Evolutionary conservation across 495 filamentous ascomycete species (phyloP), one percentile per base, ranked within the genome.

Genomic region (Chlorociboria aeruginascens): DNA sequence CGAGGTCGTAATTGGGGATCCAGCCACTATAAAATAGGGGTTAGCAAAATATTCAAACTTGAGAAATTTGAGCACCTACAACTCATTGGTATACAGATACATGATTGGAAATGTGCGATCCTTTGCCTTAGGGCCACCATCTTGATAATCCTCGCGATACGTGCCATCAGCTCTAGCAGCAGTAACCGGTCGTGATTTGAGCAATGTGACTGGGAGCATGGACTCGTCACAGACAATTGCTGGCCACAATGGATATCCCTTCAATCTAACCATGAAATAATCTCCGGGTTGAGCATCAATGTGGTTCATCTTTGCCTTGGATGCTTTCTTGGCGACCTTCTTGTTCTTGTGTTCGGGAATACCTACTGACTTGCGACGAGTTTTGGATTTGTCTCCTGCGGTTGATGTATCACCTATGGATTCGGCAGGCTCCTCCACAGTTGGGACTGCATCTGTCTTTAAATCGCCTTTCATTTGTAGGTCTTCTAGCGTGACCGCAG

Each of bases 61-160:
- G 14, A 30, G 12, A 12, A n/a, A 35, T 31, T 28, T 46, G 28
- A 2, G 7, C 8, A 80, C 89, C 74, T 69, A 96, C 89, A 96
- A 96, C 71, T 95, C 87, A 61, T 95, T 93, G 45, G 88, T 93
- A 49, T 79, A 71, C 46, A 96, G 69, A 64, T 92, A 96, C 89
- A 95, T 95, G 52, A 96, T 79, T 2, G 89, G 87, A 62, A 83
- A 95, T 6, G 84, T 88, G 36, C 89, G 75, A 63, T 95, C 87
- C 34, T 78, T 73, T 13, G 72, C 81, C 46, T 86, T 83, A 69
- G 87, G 89, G 50, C 82, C 88, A 48, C 78, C 87, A 56, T 92
- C 86, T 28, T 77, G 75, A 60, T 83, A 90, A 54, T 87, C 86
- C 40, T 85, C 83, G 40, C 83, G 79, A 65, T 87, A 90, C 2